Conservation (phyloP, 202 grass and related monocot species). For the Setaria italica region DNA sequence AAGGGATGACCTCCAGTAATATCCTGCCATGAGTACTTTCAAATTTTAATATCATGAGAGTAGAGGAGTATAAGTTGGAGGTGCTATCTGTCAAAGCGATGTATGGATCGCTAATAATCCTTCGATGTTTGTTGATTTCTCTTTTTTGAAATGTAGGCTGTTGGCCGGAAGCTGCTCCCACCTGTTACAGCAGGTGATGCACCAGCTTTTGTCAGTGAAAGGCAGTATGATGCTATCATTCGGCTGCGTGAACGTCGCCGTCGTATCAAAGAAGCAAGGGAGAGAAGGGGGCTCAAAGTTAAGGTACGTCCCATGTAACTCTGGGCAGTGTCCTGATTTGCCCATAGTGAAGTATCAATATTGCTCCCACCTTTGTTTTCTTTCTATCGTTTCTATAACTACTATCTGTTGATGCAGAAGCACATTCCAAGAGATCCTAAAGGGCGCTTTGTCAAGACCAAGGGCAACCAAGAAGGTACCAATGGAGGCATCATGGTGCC, state of each 20-base stretch:
- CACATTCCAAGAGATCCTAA: background rate
- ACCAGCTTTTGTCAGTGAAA: slow-evolving; percentile 58
- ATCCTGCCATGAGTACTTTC: background rate
- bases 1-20: background rate
- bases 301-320: slow-evolving; percentile 48
- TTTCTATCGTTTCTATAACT: slow-evolving; percentile 17
- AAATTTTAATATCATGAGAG: slow-evolving; percentile 14
- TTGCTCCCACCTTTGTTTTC: background rate
- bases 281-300: slow-evolving; percentile 15
- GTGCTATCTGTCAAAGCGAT: slow-evolving; percentile 21
- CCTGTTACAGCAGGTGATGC: slow-evolving; percentile 41
- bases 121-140: background rate
- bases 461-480: background rate
- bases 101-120: slow-evolving; percentile 6
- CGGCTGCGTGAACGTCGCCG: slow-evolving; percentile 41
- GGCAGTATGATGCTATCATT: slow-evolving; percentile 63
- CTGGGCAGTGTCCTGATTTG: slow-evolving; percentile 22
- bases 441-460: background rate
- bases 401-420: slow-evolving; percentile 37
- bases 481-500: background rate
- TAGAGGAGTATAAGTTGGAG: background rate
- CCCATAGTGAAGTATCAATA: background rate
- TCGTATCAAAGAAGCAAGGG: slow-evolving; percentile 42
- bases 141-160: slow-evolving; percentile 35
- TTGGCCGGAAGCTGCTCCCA: slow-evolving; percentile 58